Conservation (phyloP, 1,139 yeast species). For the Yamadazyma atmosphaerica region DNA sequence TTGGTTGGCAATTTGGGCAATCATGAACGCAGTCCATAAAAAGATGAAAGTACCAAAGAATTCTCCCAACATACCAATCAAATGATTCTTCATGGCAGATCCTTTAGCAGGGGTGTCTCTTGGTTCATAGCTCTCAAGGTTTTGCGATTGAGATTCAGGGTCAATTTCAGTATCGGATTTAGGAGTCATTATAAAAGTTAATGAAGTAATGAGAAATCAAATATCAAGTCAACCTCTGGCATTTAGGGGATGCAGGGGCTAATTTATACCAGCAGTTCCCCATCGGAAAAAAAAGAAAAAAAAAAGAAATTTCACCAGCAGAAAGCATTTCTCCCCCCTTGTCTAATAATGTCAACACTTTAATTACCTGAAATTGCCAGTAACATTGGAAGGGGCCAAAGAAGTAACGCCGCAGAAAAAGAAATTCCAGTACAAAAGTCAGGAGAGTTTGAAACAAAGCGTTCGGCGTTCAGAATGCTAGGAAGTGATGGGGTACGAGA, state of each 20-base stretch:
- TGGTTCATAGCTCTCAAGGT: constrained; percentile 31
- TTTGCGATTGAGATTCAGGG: constrained; percentile 29
- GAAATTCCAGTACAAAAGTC: neutral
- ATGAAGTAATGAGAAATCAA: neutral
- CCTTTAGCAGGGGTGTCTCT: constrained; percentile 18
- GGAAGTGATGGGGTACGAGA: too few relatives aligned
- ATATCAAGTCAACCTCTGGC: neutral
- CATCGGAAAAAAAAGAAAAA: neutral
- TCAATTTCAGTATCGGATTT: constrained; percentile 21
- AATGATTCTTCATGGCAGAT: constrained; percentile 32
- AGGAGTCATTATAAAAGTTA: constrained; percentile 16
- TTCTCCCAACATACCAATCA: constrained; percentile 50
- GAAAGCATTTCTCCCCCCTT: too few relatives aligned
- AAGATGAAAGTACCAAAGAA: constrained; percentile 86
- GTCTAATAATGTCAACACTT: too few relatives aligned
- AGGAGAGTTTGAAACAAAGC: too few relatives aligned
- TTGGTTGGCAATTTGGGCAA: constrained; percentile 84
- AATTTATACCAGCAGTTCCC: too few relatives aligned
- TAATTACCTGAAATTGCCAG: neutral
- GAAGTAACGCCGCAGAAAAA: neutral
- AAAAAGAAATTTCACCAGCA: neutral
- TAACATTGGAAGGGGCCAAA: neutral
- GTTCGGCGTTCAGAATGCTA: neutral
- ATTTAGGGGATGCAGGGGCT: neutral
- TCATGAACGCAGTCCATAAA: constrained; percentile 77